Base-by-base conservation (phyloP, 2,329 filamentous ascomycete genomes). In the Diaporthe sp. region DNA sequence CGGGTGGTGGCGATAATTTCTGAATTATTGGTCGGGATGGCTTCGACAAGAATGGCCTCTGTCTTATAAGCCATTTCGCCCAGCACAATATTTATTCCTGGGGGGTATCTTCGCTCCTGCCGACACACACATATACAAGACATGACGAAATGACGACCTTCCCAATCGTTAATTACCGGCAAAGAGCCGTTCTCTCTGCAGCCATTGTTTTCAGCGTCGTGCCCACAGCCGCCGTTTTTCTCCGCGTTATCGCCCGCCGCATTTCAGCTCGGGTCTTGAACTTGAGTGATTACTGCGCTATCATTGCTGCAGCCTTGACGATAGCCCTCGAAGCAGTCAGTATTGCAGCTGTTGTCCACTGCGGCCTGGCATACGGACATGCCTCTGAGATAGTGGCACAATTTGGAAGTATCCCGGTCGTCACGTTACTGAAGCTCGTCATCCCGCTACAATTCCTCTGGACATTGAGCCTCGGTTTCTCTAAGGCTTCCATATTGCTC, bases 111-210 rank as follows among this genome's bases (percentile, higher is more conserved):
- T 68, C 65, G 4, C 28, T 47, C 65, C 22, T 53, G 12, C 63
- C 12, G 4, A 39, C 13, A 20, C 22, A 39, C n/a, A 28, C 22
- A 47, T 68, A 8, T 31, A 13, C 13, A 22, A 53, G 31, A 39
- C 17, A 75, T 75, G 73, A 17, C 31, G 7, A 72, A n/a, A 75
- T 75, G 73, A 17, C 31, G 12, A 67, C 39, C 1, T 75, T 75
- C 17, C 73, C 73, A 17, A 72, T 75, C 39, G 25, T 67, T n/a
- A 72, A 51, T 4, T 22, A 39, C 53, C 68, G 31, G 42, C 73
- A 75, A 53, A 67, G 51, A 55, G 37, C 37, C 20, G 44, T 75
- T n/a, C 5, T 75, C 39, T 71, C 68, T 42, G 17, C 39, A 9
- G 34, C 73, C 49, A 67, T 72, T 17, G 42, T 75, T 20, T 65